These are phyloP conservation scores for Phytophthora hybrid DNA, from an alignment of 352 stramenopile species.

Conservation along the genomic window DNA sequence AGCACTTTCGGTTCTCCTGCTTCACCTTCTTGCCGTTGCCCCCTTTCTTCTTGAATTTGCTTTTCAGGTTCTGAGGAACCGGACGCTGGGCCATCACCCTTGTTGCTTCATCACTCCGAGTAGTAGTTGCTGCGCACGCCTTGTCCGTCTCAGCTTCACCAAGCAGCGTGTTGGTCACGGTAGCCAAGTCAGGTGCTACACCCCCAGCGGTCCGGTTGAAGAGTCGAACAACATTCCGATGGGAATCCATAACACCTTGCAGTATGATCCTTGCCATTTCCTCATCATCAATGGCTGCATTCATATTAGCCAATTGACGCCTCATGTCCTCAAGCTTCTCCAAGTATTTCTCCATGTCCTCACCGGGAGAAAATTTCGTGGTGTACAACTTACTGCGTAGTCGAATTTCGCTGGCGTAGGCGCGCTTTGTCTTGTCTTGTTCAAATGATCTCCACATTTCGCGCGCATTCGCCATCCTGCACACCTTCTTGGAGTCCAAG, in stretches of 20 bases:
- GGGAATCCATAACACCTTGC: background rate
- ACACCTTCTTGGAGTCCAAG: slow-evolving; percentile 17
- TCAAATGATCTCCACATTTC: slow-evolving; percentile 5
- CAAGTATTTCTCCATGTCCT: background rate
- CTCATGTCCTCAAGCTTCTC: background rate
- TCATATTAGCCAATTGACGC: background rate
- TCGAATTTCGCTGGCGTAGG: slow-evolving; percentile 15
- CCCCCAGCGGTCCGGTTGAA: background rate
- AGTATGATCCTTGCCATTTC: background rate
- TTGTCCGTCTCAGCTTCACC: background rate
- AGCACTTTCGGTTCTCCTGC: background rate
- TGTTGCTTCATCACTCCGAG: background rate
- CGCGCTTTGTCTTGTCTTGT: slow-evolving; percentile 12
- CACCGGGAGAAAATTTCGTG: too few species aligned
- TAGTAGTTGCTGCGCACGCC: background rate
- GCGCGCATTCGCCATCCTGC: background rate
- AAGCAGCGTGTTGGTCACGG: background rate
- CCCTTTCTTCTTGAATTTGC: background rate
- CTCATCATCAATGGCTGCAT: background rate
- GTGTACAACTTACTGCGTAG: slow-evolving; percentile 7
- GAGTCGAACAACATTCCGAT: background rate
- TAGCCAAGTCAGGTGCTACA: background rate
- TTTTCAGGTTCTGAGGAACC: background rate
- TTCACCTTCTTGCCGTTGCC: background rate
- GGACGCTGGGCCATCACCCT: background rate